Conservation (phyloP, 2,329 filamentous ascomycete species). For the Aspergillus phoenicis region DNA sequence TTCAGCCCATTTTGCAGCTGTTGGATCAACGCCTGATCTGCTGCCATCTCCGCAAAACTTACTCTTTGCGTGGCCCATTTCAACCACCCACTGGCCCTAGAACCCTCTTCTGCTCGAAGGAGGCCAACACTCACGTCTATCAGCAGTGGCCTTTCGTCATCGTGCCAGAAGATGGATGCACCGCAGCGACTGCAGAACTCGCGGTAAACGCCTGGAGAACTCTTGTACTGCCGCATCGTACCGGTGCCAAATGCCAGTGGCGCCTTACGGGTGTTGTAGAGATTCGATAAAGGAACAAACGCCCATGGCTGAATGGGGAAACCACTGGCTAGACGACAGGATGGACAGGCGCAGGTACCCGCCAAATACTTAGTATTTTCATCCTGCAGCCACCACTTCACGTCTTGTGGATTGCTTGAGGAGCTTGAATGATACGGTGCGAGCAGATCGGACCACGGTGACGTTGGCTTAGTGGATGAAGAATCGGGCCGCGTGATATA, state of each 20-base stretch:
- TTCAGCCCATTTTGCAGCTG: slow-evolving; percentile 29
- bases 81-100: slow-evolving; percentile 61
- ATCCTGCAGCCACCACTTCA: slow-evolving; percentile 63
- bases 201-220: slow-evolving; percentile 56
- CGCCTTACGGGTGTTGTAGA: slow-evolving; percentile 48
- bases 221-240: slow-evolving; percentile 57
- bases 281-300: slow-evolving; percentile 64
- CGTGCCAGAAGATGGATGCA: slow-evolving; percentile 66
- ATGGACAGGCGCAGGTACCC: slow-evolving; percentile 63
- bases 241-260: slow-evolving; percentile 42
- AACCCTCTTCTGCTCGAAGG: slow-evolving; percentile 54
- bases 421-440: slow-evolving; percentile 49
- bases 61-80: slow-evolving; percentile 63
- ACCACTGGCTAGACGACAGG: slow-evolving; percentile 63
- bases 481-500: slow-evolving; percentile 58
- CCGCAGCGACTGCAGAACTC: slow-evolving; percentile 67
- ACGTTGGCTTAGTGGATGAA: slow-evolving; percentile 48
- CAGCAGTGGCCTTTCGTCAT: slow-evolving; percentile 54
- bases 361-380: slow-evolving; percentile 57
- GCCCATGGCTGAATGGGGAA: slow-evolving; percentile 68
- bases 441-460: slow-evolving; percentile 58
- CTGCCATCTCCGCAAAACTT: slow-evolving; percentile 61
- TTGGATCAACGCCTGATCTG: slow-evolving; percentile 35
- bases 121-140: slow-evolving; percentile 67
- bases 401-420: slow-evolving; percentile 49